A percentile compares a stretch with the other conserved stretches of the same genome.
phyloP scores from a whole-genome alignment of 2,329 filamentous ascomycete species.

The Colletotrichum liaoningense region DNA sequence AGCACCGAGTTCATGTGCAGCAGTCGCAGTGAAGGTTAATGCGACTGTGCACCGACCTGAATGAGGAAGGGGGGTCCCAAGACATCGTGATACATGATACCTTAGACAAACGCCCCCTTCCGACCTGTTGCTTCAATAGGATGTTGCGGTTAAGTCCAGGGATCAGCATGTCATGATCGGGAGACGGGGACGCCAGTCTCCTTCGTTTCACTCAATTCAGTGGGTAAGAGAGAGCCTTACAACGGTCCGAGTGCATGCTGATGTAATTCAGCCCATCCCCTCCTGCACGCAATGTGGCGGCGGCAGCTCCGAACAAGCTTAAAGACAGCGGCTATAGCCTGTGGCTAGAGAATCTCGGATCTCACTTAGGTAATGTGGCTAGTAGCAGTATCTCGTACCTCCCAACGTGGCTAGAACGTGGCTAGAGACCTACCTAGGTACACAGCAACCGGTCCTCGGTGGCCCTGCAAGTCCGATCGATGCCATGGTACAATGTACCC shows the following conservation, averaged over 20 bases:
- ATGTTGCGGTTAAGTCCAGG: constrained; percentile 15
- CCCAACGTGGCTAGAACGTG: background rate
- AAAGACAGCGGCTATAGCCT: background rate
- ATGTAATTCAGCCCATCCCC: background rate
- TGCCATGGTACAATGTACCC: constrained; percentile 10
- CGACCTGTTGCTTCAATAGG: constrained; percentile 7
- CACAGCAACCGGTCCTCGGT: constrained; percentile 22
- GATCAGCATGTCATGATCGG: constrained; percentile 21
- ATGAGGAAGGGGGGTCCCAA: constrained; percentile 7
- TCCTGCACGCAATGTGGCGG: constrained; percentile 10
- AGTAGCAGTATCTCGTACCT: too few species aligned
- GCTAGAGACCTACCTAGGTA: background rate
- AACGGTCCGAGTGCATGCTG: background rate
- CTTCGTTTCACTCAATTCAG: constrained; percentile 28
- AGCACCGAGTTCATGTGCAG: constrained; percentile 10
- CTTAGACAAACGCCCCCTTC: constrained; percentile 9
- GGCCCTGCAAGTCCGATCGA: constrained; percentile 27
- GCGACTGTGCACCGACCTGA: background rate
- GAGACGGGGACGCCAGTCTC: constrained; percentile 17
- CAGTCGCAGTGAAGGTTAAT: too few species aligned
- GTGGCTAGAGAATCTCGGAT: too few species aligned
- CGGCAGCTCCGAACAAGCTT: background rate
- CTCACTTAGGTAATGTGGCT: too few species aligned
- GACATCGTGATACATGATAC: constrained; percentile 23
- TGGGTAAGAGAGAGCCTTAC: background rate